phyloP scores from a whole-genome alignment of 2,329 filamentous ascomycete species.

The Myriosclerotinia duriaeana region DNA sequence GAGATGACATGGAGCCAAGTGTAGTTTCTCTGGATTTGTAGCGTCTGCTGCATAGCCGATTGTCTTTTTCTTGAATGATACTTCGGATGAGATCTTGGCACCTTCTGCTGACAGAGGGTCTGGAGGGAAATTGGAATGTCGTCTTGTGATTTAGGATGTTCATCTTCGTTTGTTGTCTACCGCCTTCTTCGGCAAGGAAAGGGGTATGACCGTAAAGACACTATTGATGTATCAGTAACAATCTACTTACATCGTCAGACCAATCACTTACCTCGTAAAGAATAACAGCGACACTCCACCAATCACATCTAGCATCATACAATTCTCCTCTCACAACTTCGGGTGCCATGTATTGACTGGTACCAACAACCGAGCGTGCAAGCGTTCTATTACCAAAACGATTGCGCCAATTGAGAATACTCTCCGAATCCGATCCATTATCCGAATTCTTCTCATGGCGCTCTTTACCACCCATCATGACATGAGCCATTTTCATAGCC shows the following conservation, averaged over 20 bases:
- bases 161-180: constrained; percentile 75
- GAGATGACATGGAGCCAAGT: constrained; percentile 23
- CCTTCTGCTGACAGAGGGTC: constrained; percentile 62
- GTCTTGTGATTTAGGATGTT: constrained; percentile 76
- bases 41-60: constrained; percentile 71
- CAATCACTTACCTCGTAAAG: constrained; percentile 66
- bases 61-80: constrained; percentile 72
- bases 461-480: constrained; percentile 44
- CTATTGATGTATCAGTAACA: constrained; percentile 40
- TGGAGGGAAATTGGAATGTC: constrained; percentile 69
- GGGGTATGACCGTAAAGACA: constrained; percentile 91
- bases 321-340: constrained; percentile 79
- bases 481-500: constrained; percentile 43
- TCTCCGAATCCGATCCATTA: constrained; percentile 42
- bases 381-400: constrained; percentile 66
- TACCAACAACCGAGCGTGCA: constrained; percentile 86
- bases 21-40: constrained; percentile 66
- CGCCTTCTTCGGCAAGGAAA: constrained; percentile 74
- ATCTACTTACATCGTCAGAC: not conserved
- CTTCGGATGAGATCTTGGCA: constrained; percentile 75
- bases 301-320: constrained; percentile 94
- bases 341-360: constrained; percentile 97
- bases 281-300: constrained; percentile 95
- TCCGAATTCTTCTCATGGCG: constrained; percentile 44
- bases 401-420: constrained; percentile 69